Evolutionary conservation across 2,329 filamentous ascomycete species (phyloP), one percentile per base, ranked within the genome.

Genomic region (Penicillium capsulatum): DNA sequence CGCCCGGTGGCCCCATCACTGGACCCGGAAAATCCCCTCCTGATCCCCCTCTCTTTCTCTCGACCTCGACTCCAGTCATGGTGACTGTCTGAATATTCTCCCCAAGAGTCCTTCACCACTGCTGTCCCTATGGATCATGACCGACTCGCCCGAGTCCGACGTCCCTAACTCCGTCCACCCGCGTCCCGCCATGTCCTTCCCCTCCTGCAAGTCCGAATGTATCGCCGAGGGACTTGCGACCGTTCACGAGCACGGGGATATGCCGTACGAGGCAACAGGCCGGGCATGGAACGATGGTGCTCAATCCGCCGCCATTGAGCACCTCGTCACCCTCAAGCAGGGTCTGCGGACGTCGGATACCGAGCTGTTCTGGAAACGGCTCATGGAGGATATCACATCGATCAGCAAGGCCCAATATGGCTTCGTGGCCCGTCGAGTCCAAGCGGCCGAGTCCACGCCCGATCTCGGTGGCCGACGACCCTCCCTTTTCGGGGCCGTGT

Each of bases 321-420:
- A 72, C 34, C 61, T 84, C 34, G 71, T 83, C 17, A 61, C 67
- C 17, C 67, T 86, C 41, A 86, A 86, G 60, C 61, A 67, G 35
- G 64, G 65, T 13, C 63, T 86, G 13, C 69, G 72, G 35, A 65
- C 64, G 14, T 67, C 76, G 34, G 70, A 75, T 35, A 73, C 70
- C 2, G 74, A 80, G 43, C 69, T 74, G 34, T 85, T 86, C 63
- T 86, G 81, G 81, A 67, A 66, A 31, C 65, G 74, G 15, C 65
- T 84, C 40, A 78, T 83, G 64, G 75, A 83, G 55, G 79, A 78
- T 30, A 69, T 86, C 53, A 77, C 81, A 31, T 69, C 70, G 32
- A 76, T 86, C 24, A 71, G 76, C 42, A 75, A 77, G 43, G 75
- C 81, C 7, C 82, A 86, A 58, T 83, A 81, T 65, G 76, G 74